These are phyloP conservation scores for Ophiorrhiza pumila DNA, from an alignment of 257 asterid species.

Conservation along the genomic window DNA sequence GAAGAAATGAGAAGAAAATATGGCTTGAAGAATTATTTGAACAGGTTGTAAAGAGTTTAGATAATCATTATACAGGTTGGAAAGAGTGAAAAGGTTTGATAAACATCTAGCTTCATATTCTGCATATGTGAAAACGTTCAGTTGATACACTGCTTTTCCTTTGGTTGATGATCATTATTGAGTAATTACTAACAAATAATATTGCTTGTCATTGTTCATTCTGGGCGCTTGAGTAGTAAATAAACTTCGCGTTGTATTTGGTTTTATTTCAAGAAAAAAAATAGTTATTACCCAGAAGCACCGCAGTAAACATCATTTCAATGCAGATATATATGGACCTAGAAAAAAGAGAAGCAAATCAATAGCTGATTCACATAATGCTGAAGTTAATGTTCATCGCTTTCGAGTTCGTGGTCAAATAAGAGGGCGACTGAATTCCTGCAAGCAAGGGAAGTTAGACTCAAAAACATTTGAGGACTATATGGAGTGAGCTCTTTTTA, in stretches of 20 bases:
- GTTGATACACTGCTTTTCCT: neutral
- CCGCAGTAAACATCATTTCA: neutral
- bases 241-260: neutral
- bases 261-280: neutral
- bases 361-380: slow-evolving; percentile 6
- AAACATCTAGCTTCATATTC: too few species aligned
- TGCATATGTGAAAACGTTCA: neutral
- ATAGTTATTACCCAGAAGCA: neutral
- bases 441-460: slow-evolving; percentile 40
- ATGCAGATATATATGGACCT: too few species aligned
- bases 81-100: neutral
- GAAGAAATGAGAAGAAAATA: neutral
- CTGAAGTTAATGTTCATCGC: neutral
- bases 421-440: slow-evolving; percentile 26
- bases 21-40: neutral
- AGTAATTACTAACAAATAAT: neutral
- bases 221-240: neutral
- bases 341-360: neutral
- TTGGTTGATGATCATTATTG: neutral
- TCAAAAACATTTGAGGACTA: slow-evolving; percentile 34
- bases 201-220: too few species aligned
- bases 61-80: neutral
- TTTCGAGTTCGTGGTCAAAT: slow-evolving; percentile 36
- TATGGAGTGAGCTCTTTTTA: slow-evolving; percentile 37
- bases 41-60: neutral